A percentile compares a stretch with the other conserved stretches of the same genome.
phyloP scores from a whole-genome alignment of 345 rosid genomes.

The Mallotus nudiflorus region DNA sequence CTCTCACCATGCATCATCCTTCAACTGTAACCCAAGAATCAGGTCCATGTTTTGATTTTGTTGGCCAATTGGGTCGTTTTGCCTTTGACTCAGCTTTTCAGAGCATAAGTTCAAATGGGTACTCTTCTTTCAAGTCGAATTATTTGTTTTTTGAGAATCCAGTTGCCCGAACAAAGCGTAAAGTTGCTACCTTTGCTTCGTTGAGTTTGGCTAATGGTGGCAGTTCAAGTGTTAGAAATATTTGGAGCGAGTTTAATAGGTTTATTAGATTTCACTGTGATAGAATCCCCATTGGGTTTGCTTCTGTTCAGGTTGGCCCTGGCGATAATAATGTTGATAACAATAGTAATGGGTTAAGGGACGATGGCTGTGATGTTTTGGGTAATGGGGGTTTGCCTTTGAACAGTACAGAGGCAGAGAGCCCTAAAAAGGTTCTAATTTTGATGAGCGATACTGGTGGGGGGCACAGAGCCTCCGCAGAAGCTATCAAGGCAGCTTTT shows the following conservation, averaged over 20 bases:
- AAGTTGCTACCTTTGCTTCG: slow-evolving; percentile 38
- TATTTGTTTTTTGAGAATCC: slow-evolving; percentile 48
- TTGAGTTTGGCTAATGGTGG: slow-evolving; percentile 49
- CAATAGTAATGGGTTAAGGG: slow-evolving; percentile 40
- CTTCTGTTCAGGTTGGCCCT: slow-evolving; percentile 56
- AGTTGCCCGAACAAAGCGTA: slow-evolving; percentile 31
- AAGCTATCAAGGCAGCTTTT: slow-evolving; percentile 89
- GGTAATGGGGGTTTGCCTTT: slow-evolving; percentile 59
- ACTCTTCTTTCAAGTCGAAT: slow-evolving; percentile 48
- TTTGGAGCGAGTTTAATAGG: slow-evolving; percentile 66
- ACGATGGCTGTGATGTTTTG: slow-evolving; percentile 52
- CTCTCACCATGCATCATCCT: slow-evolving; percentile 58
- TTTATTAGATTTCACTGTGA: slow-evolving; percentile 66
- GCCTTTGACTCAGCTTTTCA: slow-evolving; percentile 42
- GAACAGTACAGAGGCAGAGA: slow-evolving; percentile 48
- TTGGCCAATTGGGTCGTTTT: slow-evolving; percentile 49
- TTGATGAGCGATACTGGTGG: slow-evolving; percentile 99
- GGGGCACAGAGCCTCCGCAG: slow-evolving; percentile 98
- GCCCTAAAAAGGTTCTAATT: slow-evolving; percentile 80
- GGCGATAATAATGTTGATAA: slow-evolving; percentile 32
- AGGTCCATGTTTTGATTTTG: slow-evolving; percentile 48
- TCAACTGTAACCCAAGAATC: slow-evolving; percentile 63
- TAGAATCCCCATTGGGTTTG: slow-evolving; percentile 79
- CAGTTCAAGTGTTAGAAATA: slow-evolving; percentile 37
- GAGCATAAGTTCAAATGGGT: slow-evolving; percentile 44